Base-by-base conservation (phyloP, 2,329 filamentous ascomycete genomes). In the Colletotrichum nymphaeae region DNA sequence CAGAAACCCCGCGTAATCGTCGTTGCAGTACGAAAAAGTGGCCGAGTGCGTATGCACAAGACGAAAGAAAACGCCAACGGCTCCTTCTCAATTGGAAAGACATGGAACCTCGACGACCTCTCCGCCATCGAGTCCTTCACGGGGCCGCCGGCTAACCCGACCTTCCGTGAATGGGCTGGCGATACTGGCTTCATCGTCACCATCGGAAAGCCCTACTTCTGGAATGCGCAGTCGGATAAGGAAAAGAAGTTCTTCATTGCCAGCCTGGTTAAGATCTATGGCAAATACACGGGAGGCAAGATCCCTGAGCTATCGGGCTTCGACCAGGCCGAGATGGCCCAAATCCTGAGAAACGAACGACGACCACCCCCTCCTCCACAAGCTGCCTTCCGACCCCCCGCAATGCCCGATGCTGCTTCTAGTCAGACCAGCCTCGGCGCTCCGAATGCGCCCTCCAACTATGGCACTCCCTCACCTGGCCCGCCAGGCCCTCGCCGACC, bases 221-320 rank as follows among this genome's bases (percentile, higher is more conserved):
- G 97, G 97, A 92, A 97, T 82, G 95, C 97, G 42, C 92, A 95
- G 76, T 97, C 94, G 1, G 90, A 94, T 66, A 98, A 98, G 85
- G 97, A 99, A 84, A 98, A 98, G 87, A 96, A 98, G 81, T 98
- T 98, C 84, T 99, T 99, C 83, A 97, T 99, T 79, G 95, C 94
- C 42, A 98, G 95, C 82, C 85, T 98, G 77, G 91, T 98, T 80
- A 99, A 98, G 83, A 98, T 99, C 76, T 99, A 94, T 82, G 92
- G 92, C 78, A 99, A 98, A 84, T 99, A 98, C 81, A 98, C 97
- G 1, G 94, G 94, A 32, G 96, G 96, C 14, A 93, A 92, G 78
- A 84, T 91, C 37, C 97, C 97, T 2, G 90, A 93, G 72, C 87
- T 99, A 64, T 86, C 90, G 68, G 96, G 96, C 8, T 98, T 99